Evolutionary conservation across 805 yeast genomes (phyloP), one percentile per base, ranked within the genome.

Genomic region (Metschnikowia corniflorae): DNA sequence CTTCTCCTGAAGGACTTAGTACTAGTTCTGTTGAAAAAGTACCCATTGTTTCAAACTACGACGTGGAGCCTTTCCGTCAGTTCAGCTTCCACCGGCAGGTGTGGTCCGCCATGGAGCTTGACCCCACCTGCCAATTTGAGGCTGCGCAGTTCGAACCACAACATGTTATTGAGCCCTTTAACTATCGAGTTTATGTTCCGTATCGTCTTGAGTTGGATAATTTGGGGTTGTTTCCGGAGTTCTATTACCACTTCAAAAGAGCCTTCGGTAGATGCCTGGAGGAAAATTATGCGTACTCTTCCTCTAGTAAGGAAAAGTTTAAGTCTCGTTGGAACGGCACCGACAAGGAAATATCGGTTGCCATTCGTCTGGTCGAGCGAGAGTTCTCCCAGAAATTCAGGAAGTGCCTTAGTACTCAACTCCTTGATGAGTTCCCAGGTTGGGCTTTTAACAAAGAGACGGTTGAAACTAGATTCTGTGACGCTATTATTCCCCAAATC

Each of bases 211-310:
- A 29, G 12, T 12, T 7, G n/a, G 31, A 23, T 9, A 29, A 29
- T 22, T n/a, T 29, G 31, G 10, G 31, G 8, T 29, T 29, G 23
- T 29, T 29, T 14, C 31, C 31, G 4, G 31, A 29, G 31, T 29
- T 29, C 14, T 12, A 18, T n/a, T 23, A 23, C 8, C 13, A 29
- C 10, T 29, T 29, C 31, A 29, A 18, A 23, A 17, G 19, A 16
- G 31, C 31, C 16, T 29, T 29, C 24, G 12, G 17, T 22, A 2
- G 9, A 5, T 18, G 19, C 14, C 19, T 23, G 6, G 15, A 29
- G 9, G 31, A 13, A n/a, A 29, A 29, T 16, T 18, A n/a, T 10
- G 23, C 31, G 9, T 29, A 29, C 31, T 29, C 23, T 29, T 8
- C 19, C 16, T 29, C 10, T 16, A 18, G 19, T 29, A 14, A 17